Evolutionary conservation across 371 early-diverging fungal species (phyloP).

Genomic region (Conidiobolus coronatus): DNA sequence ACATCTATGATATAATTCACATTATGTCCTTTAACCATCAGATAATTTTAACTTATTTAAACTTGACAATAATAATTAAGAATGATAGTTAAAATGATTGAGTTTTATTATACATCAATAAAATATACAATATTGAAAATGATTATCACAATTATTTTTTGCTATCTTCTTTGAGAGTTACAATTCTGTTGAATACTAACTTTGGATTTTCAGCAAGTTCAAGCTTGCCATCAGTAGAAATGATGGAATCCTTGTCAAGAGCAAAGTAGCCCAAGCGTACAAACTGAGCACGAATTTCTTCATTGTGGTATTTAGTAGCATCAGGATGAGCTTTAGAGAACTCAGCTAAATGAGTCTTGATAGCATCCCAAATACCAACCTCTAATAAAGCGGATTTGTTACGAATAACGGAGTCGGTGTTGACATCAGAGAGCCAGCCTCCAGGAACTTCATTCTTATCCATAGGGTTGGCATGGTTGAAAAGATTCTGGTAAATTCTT

Average conservation of each 20-base stretch:
- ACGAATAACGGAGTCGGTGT: constrained; percentile 50
- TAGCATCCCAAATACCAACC: constrained; percentile 45
- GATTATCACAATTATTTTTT: constrained; percentile 21
- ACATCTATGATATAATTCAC: no score
- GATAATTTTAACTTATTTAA: no score
- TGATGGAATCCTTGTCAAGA: constrained; percentile 68
- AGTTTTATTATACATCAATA: background rate
- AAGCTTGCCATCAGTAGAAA: constrained; percentile 18
- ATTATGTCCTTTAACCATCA: no score
- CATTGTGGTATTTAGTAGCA: constrained; percentile 15
- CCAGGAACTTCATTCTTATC: constrained; percentile 55
- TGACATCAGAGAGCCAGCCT: constrained; percentile 85
- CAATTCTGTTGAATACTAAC: constrained; percentile 72
- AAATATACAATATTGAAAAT: background rate
- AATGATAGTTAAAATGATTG: no score
- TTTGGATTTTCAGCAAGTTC: constrained; percentile 15
- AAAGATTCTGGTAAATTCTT: constrained; percentile 67
- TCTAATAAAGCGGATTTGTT: constrained; percentile 59
- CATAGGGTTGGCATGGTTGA: constrained; percentile 73
- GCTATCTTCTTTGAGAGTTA: constrained; percentile 75
- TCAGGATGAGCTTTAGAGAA: constrained; percentile 11
- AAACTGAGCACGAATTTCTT: constrained; percentile 88
- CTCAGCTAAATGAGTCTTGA: constrained; percentile 8
- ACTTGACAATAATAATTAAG: no score
- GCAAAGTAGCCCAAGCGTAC: constrained; percentile 94